Percentiles rank a stretch among this genome's conserved stretches.
phyloP scores from a whole-genome alignment of 345 rosid genomes.

The Sisymbrium altissimum region DNA sequence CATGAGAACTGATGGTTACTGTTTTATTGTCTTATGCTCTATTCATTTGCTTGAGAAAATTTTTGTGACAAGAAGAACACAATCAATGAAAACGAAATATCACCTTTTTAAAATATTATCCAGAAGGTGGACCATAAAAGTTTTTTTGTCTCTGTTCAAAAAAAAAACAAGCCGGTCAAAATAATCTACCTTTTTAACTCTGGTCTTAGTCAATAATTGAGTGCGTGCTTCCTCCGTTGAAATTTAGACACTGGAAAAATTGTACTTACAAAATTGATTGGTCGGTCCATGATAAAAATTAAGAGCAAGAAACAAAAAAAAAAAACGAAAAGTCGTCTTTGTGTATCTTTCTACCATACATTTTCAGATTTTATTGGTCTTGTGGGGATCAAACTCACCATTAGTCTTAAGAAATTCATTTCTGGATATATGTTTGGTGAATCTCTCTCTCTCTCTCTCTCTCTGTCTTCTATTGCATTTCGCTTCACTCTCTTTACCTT shows the following conservation, averaged over 20 bases:
- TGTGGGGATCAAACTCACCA: constrained; percentile 19
- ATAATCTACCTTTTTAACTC: neutral
- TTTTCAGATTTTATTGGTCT: neutral
- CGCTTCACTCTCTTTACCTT: constrained; percentile 6
- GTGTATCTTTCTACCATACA: neutral
- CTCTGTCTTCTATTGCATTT: too few species aligned
- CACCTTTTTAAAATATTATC: neutral
- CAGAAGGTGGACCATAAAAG: constrained; percentile 7
- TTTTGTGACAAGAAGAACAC: neutral
- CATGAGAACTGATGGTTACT: constrained; percentile 16
- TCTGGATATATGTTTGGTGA: constrained; percentile 24
- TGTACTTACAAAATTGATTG: constrained; percentile 9
- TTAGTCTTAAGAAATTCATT: neutral
- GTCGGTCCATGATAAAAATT: constrained; percentile 3
- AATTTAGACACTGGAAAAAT: neutral
- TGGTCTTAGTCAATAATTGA: constrained; percentile 34
- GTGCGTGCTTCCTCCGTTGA: constrained; percentile 17
- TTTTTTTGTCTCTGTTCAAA: constrained; percentile 12
- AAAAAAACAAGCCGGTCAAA: constrained; percentile 15
- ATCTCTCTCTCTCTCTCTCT: neutral
- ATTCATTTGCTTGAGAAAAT: neutral
- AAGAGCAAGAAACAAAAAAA: neutral
- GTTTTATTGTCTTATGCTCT: constrained; percentile 7
- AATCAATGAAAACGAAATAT: constrained; percentile 18
- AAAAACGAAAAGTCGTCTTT: constrained; percentile 1